Evolutionary conservation across 140 eudicot species (phyloP), one percentile per base, ranked within the genome.

Genomic region (Stevia rebaudiana): DNA sequence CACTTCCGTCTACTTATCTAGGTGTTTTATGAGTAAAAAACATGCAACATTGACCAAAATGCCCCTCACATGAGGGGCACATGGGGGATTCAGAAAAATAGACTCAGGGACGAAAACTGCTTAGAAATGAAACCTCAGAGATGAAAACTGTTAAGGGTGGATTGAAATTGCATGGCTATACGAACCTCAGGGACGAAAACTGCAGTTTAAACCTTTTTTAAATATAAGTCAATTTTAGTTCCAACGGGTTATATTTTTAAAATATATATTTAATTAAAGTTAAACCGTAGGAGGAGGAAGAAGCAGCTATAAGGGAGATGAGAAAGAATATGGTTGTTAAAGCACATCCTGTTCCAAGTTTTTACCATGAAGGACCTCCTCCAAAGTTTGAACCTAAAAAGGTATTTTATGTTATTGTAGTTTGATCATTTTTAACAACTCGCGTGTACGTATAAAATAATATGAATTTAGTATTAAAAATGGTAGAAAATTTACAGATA

Each of bases 311-410:
- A 70, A 90, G 63, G 69, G 81, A 84, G 77, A 78, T 86, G 19
- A 72, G 97, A 49, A 87, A 82, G 81, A 76, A 35, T 71, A 68
- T 90, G 88, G 70, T 60, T 53, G 75, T 74, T 71, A 90, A 77
- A 79, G 97, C 97, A 63, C 81, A 86, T 40, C 97, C 94, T 39
- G 86, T 90, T 71, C 97, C 97, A 25, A 82, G 64, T 52, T 90
- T 90, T 71, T 90, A 90, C 71, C 79, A 65, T 13, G 84, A 84
- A 78, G 92, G 92, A 36, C 94, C 95, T 62, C 94, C 97, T 9
- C 95, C 94, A 8, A 90, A 86, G 81, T 64, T 56, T 39, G 95
- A 86, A 71, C 95, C 70, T 42, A 90, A 90, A 78, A 90, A 86
- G 97, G 97, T 90, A 78, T 17, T 15, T 13, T 54, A 37, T 62